Evolutionary conservation across 306 rosid species (phyloP), one percentile per base, ranked within the genome.

Genomic region (Acacia acuminata): DNA sequence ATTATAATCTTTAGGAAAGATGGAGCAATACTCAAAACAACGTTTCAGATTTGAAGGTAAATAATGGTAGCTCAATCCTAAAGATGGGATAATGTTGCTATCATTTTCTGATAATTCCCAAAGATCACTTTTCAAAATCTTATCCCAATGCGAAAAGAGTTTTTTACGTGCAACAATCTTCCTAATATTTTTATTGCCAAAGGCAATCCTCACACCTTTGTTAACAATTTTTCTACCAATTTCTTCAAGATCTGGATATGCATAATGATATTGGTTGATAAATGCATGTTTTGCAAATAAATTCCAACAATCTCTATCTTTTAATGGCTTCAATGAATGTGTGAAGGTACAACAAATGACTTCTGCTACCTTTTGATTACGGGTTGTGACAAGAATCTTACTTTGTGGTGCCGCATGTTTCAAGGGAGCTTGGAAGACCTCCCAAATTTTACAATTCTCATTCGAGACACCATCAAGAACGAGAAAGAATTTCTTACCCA

Each of bases 231-330:
- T 5, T 48, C 20, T 4, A 14, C 55, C 20, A 0, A 48, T 15
- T 4, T 0, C 0, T 3, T 0, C 55, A 48, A 48, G 1, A 3
- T 4, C 4, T 0, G 7, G 6, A 48, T 48, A 0, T 14, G 7
- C 2, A 48, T 0, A 1, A 3, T 0, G 20, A 14, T 15, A 7
- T 0, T 48, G 19, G 20, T 15, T 1, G 7, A 4, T 0, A 15
- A 48, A 15, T 15, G 55, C 55, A 48, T 48, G 55, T 3, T 48
- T 48, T 48, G 7, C 20, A 48, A 48, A 48, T 4, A 48, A 48
- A 14, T 48, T 48, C 55, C 55, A 48, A 15, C 55, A 15, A 15
- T 48, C 17, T 48, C 1, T 7, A 48, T 0, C 55, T 14, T 14
- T 0, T 15, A 48, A 48, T 48, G 20, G 20, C 20, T 47, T 47